These are phyloP conservation scores for Penicillium sp. DNA, from an alignment of 2,329 filamentous ascomycete genomes.

Conservation along the genomic window DNA sequence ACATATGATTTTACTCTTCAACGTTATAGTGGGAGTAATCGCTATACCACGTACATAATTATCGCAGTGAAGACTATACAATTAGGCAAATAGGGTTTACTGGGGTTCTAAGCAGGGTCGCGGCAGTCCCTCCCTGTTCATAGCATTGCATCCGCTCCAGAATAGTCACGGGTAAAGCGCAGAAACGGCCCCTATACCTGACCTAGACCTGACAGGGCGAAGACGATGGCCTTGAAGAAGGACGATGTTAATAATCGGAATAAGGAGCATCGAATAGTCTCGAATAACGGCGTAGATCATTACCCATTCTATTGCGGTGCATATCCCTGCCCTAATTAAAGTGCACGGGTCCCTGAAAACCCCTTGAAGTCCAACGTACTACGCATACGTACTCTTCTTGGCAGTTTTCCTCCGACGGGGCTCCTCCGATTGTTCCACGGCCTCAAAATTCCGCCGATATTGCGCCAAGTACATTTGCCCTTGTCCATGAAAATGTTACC, in stretches of 20 bases:
- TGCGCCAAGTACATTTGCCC: background rate
- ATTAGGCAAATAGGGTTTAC: too few species aligned
- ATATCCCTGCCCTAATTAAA: background rate
- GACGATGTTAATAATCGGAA: background rate
- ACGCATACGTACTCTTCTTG: constrained; percentile 13
- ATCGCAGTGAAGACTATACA: too few species aligned
- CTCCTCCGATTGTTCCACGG: background rate
- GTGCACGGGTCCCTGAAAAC: background rate
- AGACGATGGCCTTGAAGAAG: background rate
- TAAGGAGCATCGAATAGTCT: background rate
- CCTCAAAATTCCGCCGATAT: background rate
- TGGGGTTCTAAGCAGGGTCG: background rate
- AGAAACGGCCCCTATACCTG: background rate
- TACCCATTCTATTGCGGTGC: background rate
- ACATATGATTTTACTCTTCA: background rate
- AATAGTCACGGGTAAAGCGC: constrained; percentile 4
- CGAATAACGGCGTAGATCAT: background rate
- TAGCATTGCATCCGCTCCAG: background rate
- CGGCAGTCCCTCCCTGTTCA: too few species aligned
- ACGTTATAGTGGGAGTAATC: background rate
- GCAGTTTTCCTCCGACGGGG: background rate
- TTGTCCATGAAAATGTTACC: background rate
- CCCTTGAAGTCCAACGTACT: constrained; percentile 3
- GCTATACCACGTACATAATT: too few species aligned
- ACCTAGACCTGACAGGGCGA: background rate